Conservation (phyloP, 176 grass and related monocot species). For the Elaeis guineensis region DNA sequence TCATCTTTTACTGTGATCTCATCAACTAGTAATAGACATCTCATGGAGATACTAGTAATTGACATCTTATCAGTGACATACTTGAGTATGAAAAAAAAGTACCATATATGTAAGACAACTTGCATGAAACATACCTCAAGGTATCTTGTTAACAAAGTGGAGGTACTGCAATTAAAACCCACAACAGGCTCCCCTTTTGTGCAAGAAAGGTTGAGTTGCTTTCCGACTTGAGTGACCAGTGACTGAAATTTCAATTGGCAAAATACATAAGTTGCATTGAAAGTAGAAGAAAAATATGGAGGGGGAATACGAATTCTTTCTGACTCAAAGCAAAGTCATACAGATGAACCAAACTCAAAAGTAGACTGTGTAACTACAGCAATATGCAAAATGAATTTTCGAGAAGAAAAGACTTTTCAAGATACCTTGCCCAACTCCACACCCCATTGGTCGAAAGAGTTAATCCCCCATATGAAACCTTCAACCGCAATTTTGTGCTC, state of each 20-base stretch:
- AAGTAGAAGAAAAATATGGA: no score
- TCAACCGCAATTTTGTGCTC: slow-evolving; percentile 84
- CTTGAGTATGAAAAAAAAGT: neutral
- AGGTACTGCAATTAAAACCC: slow-evolving; percentile 57
- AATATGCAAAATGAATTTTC: no score
- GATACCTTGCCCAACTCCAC: slow-evolving; percentile 94
- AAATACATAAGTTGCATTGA: neutral
- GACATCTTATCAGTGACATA: neutral
- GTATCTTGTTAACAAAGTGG: slow-evolving; percentile 41
- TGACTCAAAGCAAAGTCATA: no score
- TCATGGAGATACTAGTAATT: neutral
- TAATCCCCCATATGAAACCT: slow-evolving; percentile 96
- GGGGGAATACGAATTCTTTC: no score
- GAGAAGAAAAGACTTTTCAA: neutral
- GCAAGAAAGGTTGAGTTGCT: slow-evolving; percentile 57
- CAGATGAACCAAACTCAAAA: slow-evolving; percentile 3
- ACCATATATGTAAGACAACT: neutral
- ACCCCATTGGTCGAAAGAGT: slow-evolving; percentile 98
- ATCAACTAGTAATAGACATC: no score
- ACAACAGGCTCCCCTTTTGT: slow-evolving; percentile 37
- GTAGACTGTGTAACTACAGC: no score
- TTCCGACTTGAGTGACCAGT: slow-evolving; percentile 74
- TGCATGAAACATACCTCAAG: slow-evolving; percentile 22
- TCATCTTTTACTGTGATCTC: no score
- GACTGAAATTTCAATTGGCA: slow-evolving; percentile 44